Conservation (phyloP, 164 flowering plant species). For the Vitis vinifera region DNA sequence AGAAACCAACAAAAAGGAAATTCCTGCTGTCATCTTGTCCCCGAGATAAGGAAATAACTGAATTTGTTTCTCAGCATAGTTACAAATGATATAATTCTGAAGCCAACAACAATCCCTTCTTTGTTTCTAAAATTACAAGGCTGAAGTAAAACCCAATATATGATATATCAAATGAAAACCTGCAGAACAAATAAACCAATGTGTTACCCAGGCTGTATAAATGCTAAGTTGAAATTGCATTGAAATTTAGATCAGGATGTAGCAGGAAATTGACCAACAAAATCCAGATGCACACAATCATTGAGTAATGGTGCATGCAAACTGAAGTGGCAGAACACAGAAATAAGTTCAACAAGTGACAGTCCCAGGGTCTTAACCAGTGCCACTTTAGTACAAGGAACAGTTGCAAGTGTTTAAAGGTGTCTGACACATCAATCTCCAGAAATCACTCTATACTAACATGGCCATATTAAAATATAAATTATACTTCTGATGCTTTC, state of each 20-base stretch:
- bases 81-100: conserved; percentile 4
- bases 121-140: conserved; percentile 7
- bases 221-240: too few relatives aligned
- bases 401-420: not conserved
- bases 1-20: conserved; percentile 27
- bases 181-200: conserved; percentile 13
- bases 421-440: too few relatives aligned
- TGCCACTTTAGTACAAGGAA: too few relatives aligned
- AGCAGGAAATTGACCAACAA: too few relatives aligned
- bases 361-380: too few relatives aligned
- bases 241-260: too few relatives aligned
- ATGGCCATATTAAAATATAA: too few relatives aligned
- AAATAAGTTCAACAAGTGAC: not conserved
- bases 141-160: conserved; percentile 8
- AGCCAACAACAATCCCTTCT: not conserved
- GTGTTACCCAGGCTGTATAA: not conserved
- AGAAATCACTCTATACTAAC: too few relatives aligned
- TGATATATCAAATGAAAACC: conserved; percentile 9
- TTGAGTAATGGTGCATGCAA: not conserved
- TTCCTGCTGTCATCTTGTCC: conserved; percentile 25
- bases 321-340: not conserved
- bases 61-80: conserved; percentile 1
- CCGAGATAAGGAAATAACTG: conserved; percentile 2
- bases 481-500: too few relatives aligned
- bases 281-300: too few relatives aligned